Evolutionary conservation across 768 basidiomycete genomes (phyloP).

Genomic region (Leucosporidium creatinivorum): DNA sequence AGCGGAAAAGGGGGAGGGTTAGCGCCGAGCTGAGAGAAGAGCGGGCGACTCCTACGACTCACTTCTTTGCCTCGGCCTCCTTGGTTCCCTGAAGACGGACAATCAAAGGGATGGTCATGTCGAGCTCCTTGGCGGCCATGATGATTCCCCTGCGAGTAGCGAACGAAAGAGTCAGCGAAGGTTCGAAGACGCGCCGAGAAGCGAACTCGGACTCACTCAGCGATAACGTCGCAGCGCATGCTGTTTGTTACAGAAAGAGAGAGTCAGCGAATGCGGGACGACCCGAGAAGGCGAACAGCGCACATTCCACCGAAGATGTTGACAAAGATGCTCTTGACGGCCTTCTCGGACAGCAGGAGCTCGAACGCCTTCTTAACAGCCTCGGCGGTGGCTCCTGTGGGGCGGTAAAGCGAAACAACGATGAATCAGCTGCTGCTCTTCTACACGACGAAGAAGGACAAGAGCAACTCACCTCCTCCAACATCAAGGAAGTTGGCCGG

Average conservation of each 20-base stretch:
- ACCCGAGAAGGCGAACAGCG: slow-evolving; percentile 36
- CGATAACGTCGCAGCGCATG: slow-evolving; percentile 98
- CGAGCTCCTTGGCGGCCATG: slow-evolving; percentile 87
- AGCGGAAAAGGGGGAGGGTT: slow-evolving; percentile 11
- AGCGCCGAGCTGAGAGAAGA: slow-evolving; percentile 20
- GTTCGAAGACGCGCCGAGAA: too few species aligned
- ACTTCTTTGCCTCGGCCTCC: slow-evolving; percentile 92
- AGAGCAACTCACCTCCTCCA: slow-evolving; percentile 7
- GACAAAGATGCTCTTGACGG: slow-evolving; percentile 97
- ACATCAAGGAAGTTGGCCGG: slow-evolving; percentile 61
- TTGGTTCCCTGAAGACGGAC: slow-evolving; percentile 96
- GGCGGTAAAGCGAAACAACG: slow-evolving; percentile 42
- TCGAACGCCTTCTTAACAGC: slow-evolving; percentile 99
- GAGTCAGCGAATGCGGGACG: background rate
- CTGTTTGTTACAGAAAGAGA: slow-evolving; percentile 52
- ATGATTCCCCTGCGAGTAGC: slow-evolving; percentile 64
- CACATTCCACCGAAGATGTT: slow-evolving; percentile 79
- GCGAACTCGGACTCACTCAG: slow-evolving; percentile 48
- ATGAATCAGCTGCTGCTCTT: slow-evolving; percentile 5
- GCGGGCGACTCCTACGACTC: slow-evolving; percentile 45
- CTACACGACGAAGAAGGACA: background rate
- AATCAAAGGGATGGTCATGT: slow-evolving; percentile 74
- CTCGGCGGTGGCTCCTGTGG: slow-evolving; percentile 83
- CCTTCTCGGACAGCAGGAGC: slow-evolving; percentile 77
- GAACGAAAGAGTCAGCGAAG: background rate